Base-by-base conservation (phyloP, 2,329 filamentous ascomycete genomes). In the Fusarium penzigii region DNA sequence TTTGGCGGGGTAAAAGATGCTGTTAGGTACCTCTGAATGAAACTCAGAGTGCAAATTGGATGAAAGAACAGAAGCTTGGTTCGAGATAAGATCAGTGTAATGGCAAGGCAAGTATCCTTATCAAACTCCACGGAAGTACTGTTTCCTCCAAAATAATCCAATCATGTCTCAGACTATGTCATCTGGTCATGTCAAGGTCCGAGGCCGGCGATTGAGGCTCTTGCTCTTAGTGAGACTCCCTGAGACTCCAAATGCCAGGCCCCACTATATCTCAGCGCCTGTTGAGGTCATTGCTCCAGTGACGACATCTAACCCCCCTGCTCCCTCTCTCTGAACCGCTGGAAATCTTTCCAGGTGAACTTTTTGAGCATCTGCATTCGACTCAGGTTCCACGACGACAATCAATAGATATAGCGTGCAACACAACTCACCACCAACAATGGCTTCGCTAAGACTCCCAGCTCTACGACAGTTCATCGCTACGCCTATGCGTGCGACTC, bases 371-470 rank as follows among this genome's bases (percentile, higher is more conserved):
- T 29, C 13, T 38, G 11, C 45, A 42, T 32, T 25, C 49, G 40
- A 13, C 39, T 34, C 46, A 40, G 36, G 43, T 42, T 39, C 29
- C 32, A 42, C 41, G 46, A 44, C 39, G 47, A 39, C 43, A 49
- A 36, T 51, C 44, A 20, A 46, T 38, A 25, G 29, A 29, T 29
- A 29, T 12, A 29, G 46, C 29, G 48, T 25, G 39, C 32, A 36
- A 46, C 49, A 41, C 55, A 47, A 56, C 50, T 51, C 45, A 43
- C 25, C 12, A n/a, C 14, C 39, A 10, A 13, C 16, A 40, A 84
- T 85, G 81, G 72, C 79, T 38, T 78, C 75, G 38, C 64, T 79
- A 41, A 72, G 78, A 60, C 68, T 76, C 32, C 74, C 76, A 44
- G 69, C 74, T 20, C 71, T 86, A 39, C 80, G 81, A 39, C 73